Conservation (phyloP, 1,284 basidiomycete genomes). For the Marasmius fiardii region DNA sequence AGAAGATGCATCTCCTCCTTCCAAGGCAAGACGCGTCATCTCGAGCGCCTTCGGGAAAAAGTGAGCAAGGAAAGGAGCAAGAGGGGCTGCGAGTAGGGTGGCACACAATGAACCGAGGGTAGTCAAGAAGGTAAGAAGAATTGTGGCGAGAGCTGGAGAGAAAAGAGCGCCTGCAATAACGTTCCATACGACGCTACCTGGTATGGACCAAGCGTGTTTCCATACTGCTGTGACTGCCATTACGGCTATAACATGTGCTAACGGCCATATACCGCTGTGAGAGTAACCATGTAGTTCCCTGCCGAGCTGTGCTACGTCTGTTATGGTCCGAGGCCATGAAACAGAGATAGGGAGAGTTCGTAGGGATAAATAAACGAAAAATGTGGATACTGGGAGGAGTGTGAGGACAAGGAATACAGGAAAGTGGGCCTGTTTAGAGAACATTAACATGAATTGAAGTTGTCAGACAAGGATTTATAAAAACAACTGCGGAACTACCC, state of each 20-base stretch:
- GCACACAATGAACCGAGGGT: conserved; percentile 82
- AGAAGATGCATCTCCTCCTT: conserved; percentile 33
- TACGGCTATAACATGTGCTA: conserved; percentile 75
- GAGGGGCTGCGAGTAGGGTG: conserved; percentile 75
- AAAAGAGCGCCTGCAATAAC: conserved; percentile 87
- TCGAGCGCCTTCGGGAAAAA: conserved; percentile 82
- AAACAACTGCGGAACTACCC: conserved; percentile 25
- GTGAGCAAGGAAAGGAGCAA: conserved; percentile 77
- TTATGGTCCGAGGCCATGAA: conserved; percentile 69
- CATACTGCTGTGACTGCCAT: conserved; percentile 83
- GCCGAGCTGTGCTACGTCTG: conserved; percentile 71
- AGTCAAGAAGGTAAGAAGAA: conserved; percentile 78
- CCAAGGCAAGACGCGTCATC: conserved; percentile 71
- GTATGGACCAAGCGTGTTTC: conserved; percentile 95
- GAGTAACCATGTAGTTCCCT: conserved; percentile 74
- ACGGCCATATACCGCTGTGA: conserved; percentile 58
- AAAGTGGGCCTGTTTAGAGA: conserved; percentile 47
- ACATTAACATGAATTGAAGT: conserved; percentile 33
- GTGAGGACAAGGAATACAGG: conserved; percentile 66
- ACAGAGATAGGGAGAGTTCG: conserved; percentile 68
- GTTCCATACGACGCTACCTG: conserved; percentile 89
- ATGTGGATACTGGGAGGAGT: conserved; percentile 62
- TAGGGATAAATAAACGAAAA: conserved; percentile 45
- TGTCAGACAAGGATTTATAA: conserved; percentile 19
- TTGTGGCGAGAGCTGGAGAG: conserved; percentile 74